A percentile compares a stretch with the other conserved stretches of the same genome.
phyloP scores from a whole-genome alignment of 73 alveolate species.

The Paramecium octaurelia region DNA sequence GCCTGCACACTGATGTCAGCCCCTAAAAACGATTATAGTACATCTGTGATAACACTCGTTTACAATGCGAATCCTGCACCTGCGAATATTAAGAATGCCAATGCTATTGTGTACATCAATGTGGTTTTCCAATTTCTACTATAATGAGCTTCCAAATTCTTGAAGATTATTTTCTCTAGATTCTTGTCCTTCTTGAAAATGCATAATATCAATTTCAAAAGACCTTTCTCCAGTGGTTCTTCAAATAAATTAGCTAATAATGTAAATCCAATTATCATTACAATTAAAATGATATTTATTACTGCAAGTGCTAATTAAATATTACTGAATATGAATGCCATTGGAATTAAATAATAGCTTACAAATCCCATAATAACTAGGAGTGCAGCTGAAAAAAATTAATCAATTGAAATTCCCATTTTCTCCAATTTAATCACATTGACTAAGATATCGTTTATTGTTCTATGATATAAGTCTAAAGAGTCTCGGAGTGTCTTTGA shows the following conservation, averaged over 20 bases:
- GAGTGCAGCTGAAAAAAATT: slow-evolving; percentile 72
- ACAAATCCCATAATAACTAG: slow-evolving; percentile 83
- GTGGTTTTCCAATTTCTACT: slow-evolving; percentile 92
- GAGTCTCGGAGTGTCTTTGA: slow-evolving; percentile 86
- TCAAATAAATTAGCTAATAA: slow-evolving; percentile 74
- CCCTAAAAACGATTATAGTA: slow-evolving; percentile 68
- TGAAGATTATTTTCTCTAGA: slow-evolving; percentile 74
- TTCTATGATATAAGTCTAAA: slow-evolving; percentile 84
- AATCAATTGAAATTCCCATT: slow-evolving; percentile 87
- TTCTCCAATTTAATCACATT: slow-evolving; percentile 87
- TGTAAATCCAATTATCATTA: slow-evolving; percentile 92
- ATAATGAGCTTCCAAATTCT: slow-evolving; percentile 90
- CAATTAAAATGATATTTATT: slow-evolving; percentile 78
- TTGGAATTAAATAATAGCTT: slow-evolving; percentile 93
- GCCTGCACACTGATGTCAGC: slow-evolving; percentile 73
- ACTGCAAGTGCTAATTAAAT: slow-evolving; percentile 83
- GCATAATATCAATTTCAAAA: slow-evolving; percentile 65
- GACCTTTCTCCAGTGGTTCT: slow-evolving; percentile 71
- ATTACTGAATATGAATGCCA: slow-evolving; percentile 80
- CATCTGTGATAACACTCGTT: slow-evolving; percentile 68
- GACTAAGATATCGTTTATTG: slow-evolving; percentile 83
- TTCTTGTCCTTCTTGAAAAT: slow-evolving; percentile 75
- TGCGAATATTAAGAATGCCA: slow-evolving; percentile 90
- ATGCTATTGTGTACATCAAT: slow-evolving; percentile 88
- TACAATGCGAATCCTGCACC: slow-evolving; percentile 88